Evolutionary conservation across 805 yeast genomes (phyloP).

Genomic region (Maudiozyma bulderi): DNA sequence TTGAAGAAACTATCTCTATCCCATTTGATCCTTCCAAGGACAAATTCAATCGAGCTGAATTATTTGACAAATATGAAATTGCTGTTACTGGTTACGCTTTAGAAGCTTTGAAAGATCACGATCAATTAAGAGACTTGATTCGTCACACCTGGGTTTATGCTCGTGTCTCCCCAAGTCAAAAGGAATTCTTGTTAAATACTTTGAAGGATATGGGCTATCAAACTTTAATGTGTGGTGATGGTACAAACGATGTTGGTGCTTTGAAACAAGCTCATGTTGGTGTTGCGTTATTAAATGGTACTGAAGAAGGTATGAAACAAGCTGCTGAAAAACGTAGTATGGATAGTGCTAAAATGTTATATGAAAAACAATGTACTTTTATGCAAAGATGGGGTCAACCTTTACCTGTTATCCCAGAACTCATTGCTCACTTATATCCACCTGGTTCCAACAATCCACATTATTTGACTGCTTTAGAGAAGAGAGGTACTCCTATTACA

Average conservation of each 20-base stretch:
- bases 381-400: slow-evolving; percentile 77
- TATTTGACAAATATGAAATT: slow-evolving; percentile 66
- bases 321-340: slow-evolving; percentile 70
- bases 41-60: slow-evolving; percentile 26
- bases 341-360: slow-evolving; percentile 54
- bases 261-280: slow-evolving; percentile 97
- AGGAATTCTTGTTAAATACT: slow-evolving; percentile 78
- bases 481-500: slow-evolving; percentile 70
- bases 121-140: slow-evolving; percentile 61
- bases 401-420: slow-evolving; percentile 70
- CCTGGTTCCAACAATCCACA: slow-evolving; percentile 91
- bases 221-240: slow-evolving; percentile 99
- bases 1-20: slow-evolving; percentile 61
- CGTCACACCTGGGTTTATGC: slow-evolving; percentile 95
- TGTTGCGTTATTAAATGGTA: slow-evolving; percentile 94
- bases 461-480: slow-evolving; percentile 76
- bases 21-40: slow-evolving; percentile 53
- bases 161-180: slow-evolving; percentile 92
- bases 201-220: slow-evolving; percentile 82
- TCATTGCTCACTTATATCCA: slow-evolving; percentile 92
- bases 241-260: slow-evolving; percentile 99
- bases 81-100: slow-evolving; percentile 93
- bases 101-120: slow-evolving; percentile 51
- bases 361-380: slow-evolving; percentile 74
- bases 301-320: slow-evolving; percentile 87